These are phyloP conservation scores for Candida ulmi DNA, from an alignment of 805 yeast genomes.

Conservation along the genomic window DNA sequence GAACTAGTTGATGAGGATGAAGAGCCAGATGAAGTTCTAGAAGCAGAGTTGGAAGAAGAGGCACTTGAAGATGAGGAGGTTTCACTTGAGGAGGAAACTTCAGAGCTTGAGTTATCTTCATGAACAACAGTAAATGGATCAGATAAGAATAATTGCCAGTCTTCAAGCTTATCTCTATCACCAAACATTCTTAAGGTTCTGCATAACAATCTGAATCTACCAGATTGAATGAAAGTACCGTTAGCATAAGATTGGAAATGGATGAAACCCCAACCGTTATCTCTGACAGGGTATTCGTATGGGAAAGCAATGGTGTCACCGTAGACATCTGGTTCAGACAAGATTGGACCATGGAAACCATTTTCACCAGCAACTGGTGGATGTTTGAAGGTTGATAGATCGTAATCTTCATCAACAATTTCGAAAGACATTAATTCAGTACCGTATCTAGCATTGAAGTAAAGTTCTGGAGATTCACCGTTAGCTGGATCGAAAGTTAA, in stretches of 20 bases:
- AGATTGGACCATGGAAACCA: not conserved
- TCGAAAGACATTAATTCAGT: conserved; percentile 9
- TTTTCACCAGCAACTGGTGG: not conserved
- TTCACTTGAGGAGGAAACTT: not conserved
- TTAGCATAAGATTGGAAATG: not conserved
- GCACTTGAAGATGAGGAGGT: not conserved
- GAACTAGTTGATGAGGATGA: not conserved
- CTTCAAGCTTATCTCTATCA: not conserved
- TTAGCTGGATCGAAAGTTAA: conserved; percentile 1
- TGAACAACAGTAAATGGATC: not conserved
- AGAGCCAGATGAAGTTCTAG: not conserved
- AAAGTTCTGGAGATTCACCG: conserved; percentile 4
- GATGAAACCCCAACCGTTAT: not conserved
- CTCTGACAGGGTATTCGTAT: not conserved
- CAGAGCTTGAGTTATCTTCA: not conserved
- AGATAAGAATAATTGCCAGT: not conserved
- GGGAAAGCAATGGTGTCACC: not conserved
- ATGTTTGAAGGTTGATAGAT: not conserved
- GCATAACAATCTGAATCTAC: not conserved
- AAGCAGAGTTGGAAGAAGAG: not conserved
- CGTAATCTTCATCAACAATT: conserved; percentile 12
- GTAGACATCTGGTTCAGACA: not conserved
- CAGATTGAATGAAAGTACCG: not conserved
- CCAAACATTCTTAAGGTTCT: not conserved
- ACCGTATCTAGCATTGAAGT: conserved; percentile 7